Evolutionary conservation across 768 basidiomycete species (phyloP).

Genomic region (Scleroderma citrinum): DNA sequence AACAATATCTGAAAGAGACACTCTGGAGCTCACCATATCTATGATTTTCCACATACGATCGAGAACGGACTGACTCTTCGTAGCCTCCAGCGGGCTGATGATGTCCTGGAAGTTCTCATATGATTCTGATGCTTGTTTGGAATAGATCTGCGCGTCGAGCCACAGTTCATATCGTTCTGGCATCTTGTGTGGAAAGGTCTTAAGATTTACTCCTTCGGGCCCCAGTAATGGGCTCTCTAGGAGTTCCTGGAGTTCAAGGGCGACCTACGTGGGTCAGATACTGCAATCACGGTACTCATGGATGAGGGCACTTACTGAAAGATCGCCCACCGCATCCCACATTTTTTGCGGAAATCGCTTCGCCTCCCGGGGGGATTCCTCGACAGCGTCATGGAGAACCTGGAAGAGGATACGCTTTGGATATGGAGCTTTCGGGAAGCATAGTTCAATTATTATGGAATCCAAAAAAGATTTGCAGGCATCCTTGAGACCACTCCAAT

Average conservation of each 20-base stretch:
- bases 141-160: constrained; percentile 63
- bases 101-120: constrained; percentile 48
- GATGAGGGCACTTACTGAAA: constrained; percentile 47
- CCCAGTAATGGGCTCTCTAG: constrained; percentile 59
- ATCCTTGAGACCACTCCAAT: constrained; percentile 53
- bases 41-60: constrained; percentile 62
- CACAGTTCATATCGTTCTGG: constrained; percentile 60
- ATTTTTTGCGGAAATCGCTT: constrained; percentile 73
- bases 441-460: constrained; percentile 78
- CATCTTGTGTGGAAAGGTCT: constrained; percentile 42
- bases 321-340: constrained; percentile 79
- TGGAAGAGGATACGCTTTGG: constrained; percentile 61
- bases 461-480: constrained; percentile 76
- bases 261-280: constrained; percentile 36
- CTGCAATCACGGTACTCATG: not conserved
- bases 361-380: constrained; percentile 67
- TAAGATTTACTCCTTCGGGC: constrained; percentile 49
- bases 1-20: not conserved
- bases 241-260: constrained; percentile 59
- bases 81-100: constrained; percentile 53
- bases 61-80: constrained; percentile 43
- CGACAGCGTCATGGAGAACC: constrained; percentile 63
- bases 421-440: constrained; percentile 65
- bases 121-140: constrained; percentile 48
- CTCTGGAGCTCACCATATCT: constrained; percentile 41